These are phyloP conservation scores for Neurospora cerealis DNA, from an alignment of 495 filamentous ascomycete species.

Conservation along the genomic window DNA sequence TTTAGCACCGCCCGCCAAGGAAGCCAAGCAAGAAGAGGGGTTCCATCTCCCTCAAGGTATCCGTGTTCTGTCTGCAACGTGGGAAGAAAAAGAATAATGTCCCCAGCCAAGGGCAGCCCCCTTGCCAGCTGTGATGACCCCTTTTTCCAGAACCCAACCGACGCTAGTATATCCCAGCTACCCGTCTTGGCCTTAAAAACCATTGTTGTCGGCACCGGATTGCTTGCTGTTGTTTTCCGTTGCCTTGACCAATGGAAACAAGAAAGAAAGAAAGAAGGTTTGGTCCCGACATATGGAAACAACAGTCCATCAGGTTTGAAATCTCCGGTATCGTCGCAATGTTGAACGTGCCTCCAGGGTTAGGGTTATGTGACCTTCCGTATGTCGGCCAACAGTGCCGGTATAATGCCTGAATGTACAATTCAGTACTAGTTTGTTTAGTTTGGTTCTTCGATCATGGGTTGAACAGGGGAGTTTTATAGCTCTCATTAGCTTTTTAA, in stretches of 20 bases:
- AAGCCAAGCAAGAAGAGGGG: background rate
- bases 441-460: too few relatives aligned
- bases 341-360: background rate
- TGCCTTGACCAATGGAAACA: background rate
- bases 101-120: background rate
- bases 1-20: background rate
- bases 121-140: background rate
- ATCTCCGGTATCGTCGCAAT: background rate
- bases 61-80: background rate
- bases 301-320: background rate
- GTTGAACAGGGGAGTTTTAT: too few relatives aligned
- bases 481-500: too few relatives aligned
- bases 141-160: background rate
- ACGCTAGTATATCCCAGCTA: background rate
- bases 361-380: background rate
- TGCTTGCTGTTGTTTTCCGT: background rate
- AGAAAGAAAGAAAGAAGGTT: background rate
- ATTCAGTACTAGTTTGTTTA: too few relatives aligned
- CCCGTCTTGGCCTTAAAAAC: background rate
- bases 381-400: background rate
- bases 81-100: background rate
- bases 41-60: background rate
- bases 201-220: background rate
- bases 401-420: background rate
- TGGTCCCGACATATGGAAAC: background rate